A percentile compares a stretch with the other conserved stretches of the same genome.
phyloP scores from a whole-genome alignment of 2,329 filamentous ascomycete genomes.

The Sphaerulina musiva region DNA sequence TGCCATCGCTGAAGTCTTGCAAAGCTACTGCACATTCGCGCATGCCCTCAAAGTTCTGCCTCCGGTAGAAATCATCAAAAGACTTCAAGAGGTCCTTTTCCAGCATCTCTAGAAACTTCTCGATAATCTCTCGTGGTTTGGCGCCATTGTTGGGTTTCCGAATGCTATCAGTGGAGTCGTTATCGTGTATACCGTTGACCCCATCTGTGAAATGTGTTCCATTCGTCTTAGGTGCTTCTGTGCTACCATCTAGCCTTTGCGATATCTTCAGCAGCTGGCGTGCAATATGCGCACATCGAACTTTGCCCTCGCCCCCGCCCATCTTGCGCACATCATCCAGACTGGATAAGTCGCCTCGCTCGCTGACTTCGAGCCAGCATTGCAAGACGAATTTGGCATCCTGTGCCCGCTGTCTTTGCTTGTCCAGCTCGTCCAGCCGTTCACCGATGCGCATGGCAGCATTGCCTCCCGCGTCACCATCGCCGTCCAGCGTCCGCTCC shows the following conservation, averaged over 20 bases:
- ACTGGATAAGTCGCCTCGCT: slow-evolving; percentile 77
- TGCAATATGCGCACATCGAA: slow-evolving; percentile 87
- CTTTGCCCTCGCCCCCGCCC: slow-evolving; percentile 82
- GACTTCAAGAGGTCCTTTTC: slow-evolving; percentile 94
- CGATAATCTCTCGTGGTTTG: slow-evolving; percentile 66
- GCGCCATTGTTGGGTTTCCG: slow-evolving; percentile 47
- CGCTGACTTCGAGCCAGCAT: slow-evolving; percentile 93
- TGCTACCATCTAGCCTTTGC: slow-evolving; percentile 73
- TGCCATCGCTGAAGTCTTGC: slow-evolving; percentile 90
- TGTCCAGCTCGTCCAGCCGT: slow-evolving; percentile 85
- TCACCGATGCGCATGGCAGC: slow-evolving; percentile 93
- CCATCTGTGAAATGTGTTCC: slow-evolving; percentile 35
- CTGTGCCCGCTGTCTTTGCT: slow-evolving; percentile 79
- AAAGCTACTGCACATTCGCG: slow-evolving; percentile 91
- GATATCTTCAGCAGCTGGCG: slow-evolving; percentile 91
- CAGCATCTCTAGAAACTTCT: slow-evolving; percentile 91
- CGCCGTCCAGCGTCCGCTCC: slow-evolving; percentile 65
- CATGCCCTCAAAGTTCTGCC: slow-evolving; percentile 97
- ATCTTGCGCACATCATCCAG: slow-evolving; percentile 82
- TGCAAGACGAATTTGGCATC: slow-evolving; percentile 94
- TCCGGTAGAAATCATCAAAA: slow-evolving; percentile 93
- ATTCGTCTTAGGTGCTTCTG: slow-evolving; percentile 26
- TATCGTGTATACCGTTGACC: slow-evolving; percentile 47
- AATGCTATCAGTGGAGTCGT: slow-evolving; percentile 41
- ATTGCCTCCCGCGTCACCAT: slow-evolving; percentile 62